These are phyloP conservation scores for Trichoderma arundinaceum DNA, from an alignment of 2,329 filamentous ascomycete species.

Conservation along the genomic window DNA sequence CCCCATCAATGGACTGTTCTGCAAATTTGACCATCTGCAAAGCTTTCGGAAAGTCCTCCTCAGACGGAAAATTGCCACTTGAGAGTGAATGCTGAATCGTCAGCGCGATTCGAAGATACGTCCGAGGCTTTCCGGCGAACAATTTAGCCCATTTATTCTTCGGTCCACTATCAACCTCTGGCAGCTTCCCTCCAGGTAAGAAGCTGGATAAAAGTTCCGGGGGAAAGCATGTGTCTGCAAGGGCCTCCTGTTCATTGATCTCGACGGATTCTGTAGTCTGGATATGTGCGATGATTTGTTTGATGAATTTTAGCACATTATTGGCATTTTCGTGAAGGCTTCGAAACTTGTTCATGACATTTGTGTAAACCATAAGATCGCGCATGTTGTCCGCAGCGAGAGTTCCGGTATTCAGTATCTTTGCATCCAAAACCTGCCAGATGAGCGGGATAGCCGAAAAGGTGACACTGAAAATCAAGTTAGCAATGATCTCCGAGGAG, in stretches of 20 bases:
- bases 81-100: conserved; percentile 28
- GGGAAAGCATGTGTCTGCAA: background rate
- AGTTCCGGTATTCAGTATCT: conserved; percentile 16
- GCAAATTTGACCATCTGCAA: conserved; percentile 21
- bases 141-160: conserved; percentile 21
- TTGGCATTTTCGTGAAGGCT: conserved; percentile 25
- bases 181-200: background rate
- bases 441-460: conserved; percentile 22
- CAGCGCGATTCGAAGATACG: conserved; percentile 16
- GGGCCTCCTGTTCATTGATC: background rate
- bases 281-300: conserved; percentile 23
- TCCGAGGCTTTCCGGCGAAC: conserved; percentile 15
- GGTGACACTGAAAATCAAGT: conserved; percentile 1
- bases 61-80: conserved; percentile 10
- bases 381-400: conserved; percentile 21
- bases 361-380: conserved; percentile 27
- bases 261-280: conserved; percentile 23
- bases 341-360: conserved; percentile 28
- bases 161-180: background rate
- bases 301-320: conserved; percentile 22
- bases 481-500: background rate
- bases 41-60: conserved; percentile 24
- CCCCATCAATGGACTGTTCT: conserved; percentile 6
- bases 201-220: conserved; percentile 14
- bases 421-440: conserved; percentile 27